Conservation (phyloP, 176 grass and related monocot genomes). For the Ensete ventricosum region DNA sequence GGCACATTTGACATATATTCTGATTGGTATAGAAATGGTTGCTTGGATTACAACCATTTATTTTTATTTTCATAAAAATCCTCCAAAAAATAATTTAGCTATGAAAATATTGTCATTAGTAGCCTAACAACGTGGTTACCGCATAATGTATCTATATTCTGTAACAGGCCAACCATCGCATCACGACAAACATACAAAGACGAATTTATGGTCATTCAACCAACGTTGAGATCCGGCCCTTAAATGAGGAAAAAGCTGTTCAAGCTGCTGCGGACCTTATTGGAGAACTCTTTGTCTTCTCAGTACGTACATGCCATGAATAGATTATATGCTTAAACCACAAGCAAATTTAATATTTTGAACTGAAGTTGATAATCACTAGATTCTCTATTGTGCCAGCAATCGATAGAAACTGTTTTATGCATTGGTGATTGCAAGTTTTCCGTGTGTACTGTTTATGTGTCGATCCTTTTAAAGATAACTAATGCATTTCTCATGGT, state of each 20-base stretch:
- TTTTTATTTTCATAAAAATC: no score
- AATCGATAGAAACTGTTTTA: neutral
- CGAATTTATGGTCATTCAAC: conserved; percentile 69
- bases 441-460: neutral
- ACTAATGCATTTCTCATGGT: neutral
- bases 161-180: conserved; percentile 59
- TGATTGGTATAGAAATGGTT: no score
- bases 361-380: neutral
- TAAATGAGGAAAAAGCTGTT: conserved; percentile 87
- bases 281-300: conserved; percentile 89
- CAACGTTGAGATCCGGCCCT: conserved; percentile 63
- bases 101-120: no score
- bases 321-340: neutral
- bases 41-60: no score
- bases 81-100: no score
- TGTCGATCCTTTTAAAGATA: neutral
- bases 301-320: conserved; percentile 30
- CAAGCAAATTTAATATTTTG: neutral
- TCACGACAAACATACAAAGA: conserved; percentile 79
- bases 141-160: neutral
- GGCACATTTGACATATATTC: neutral
- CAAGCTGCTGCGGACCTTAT: conserved; percentile 90
- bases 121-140: neutral
- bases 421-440: neutral
- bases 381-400: neutral